A percentile compares a stretch with the other conserved stretches of the same genome.
Evolutionary conservation across 768 basidiomycete genomes (phyloP).

Genomic region (Tulasnella sp.): DNA sequence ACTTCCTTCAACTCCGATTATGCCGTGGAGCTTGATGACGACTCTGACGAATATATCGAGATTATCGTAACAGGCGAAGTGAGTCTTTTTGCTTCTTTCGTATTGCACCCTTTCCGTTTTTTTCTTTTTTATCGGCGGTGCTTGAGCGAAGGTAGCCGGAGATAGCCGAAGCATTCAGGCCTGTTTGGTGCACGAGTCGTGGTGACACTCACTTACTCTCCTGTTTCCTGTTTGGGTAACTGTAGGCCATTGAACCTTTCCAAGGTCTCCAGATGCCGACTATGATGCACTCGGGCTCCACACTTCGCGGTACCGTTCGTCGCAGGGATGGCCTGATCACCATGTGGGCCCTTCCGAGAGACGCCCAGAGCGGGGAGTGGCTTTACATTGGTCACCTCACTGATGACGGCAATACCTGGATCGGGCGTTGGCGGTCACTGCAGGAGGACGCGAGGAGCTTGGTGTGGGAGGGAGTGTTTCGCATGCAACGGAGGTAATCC

Average conservation of each 20-base stretch:
- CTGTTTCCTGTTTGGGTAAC: not conserved
- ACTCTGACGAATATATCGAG: slow-evolving; percentile 44
- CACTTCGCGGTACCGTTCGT: slow-evolving; percentile 9
- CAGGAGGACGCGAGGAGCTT: slow-evolving; percentile 11
- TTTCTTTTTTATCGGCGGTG: not conserved
- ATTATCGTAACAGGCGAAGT: slow-evolving; percentile 57
- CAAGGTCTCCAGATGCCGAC: not conserved
- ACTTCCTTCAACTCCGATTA: slow-evolving; percentile 32
- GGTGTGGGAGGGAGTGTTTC: slow-evolving; percentile 17
- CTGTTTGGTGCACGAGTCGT: not conserved
- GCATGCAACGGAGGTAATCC: slow-evolving; percentile 9
- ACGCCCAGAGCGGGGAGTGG: slow-evolving; percentile 1
- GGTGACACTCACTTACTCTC: not conserved
- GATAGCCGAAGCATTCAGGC: slow-evolving; percentile 2
- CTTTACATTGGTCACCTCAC: slow-evolving; percentile 14
- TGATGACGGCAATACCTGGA: slow-evolving; percentile 7
- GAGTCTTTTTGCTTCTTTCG: slow-evolving; percentile 22
- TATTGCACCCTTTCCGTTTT: not conserved
- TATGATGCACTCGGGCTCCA: slow-evolving; percentile 7
- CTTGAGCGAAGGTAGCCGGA: not conserved
- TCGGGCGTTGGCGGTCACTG: slow-evolving; percentile 11
- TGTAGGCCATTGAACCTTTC: slow-evolving; percentile 13
- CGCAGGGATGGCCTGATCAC: slow-evolving; percentile 9
- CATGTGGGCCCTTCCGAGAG: not conserved
- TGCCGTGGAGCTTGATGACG: slow-evolving; percentile 37